Evolutionary conservation across 2,329 filamentous ascomycete species (phyloP), one percentile per base, ranked within the genome.

Genomic region (Fusarium camptoceras): DNA sequence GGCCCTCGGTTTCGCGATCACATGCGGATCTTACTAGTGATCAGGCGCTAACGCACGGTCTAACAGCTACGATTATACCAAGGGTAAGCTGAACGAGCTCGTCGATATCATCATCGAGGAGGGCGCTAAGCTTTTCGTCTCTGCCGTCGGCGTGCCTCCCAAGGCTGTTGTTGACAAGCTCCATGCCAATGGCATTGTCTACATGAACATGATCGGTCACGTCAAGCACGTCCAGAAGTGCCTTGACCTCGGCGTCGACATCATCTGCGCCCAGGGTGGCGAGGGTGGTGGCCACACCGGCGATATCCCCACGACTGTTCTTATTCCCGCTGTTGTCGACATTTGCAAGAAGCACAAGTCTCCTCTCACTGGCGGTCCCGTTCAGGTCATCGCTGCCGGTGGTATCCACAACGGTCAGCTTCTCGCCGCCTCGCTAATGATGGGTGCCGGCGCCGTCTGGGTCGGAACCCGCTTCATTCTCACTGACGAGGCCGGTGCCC

Each of bases 171-270:
- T 99, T 77, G 94, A 98, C 73, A 92, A 89, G 79, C 90, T 99
- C 48, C 96, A 99, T 88, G 88, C 89, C 78, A 85, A 89, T 77
- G 94, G 94, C 73, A 88, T 99, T 74, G 87, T 97, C 73, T 97
- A 97, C 88, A 98, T 98, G 96, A 99, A 99, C 91, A 99, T 99
- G 96, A 94, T 99, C 80, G 96, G 96, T 73, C 96, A 99, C 87
- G 95, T 96, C 78, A 99, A 99, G 90, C 96, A 99, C 85, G 95
- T 97, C 70, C 88, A 94, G 83, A 99, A 98, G 88, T 97, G 94
- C 82, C 87, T 99, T 68, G 94, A 95, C 53, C 88, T 94, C 63
- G 96, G 94, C 72, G 93, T 91, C 75, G 96, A 99, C 83, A 92
- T 99, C 77, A 98, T 99, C 85, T 98, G 95, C 85, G 96, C 96